These are phyloP conservation scores for Clavispora carvajalis DNA, from an alignment of 805 yeast genomes.

Conservation along the genomic window DNA sequence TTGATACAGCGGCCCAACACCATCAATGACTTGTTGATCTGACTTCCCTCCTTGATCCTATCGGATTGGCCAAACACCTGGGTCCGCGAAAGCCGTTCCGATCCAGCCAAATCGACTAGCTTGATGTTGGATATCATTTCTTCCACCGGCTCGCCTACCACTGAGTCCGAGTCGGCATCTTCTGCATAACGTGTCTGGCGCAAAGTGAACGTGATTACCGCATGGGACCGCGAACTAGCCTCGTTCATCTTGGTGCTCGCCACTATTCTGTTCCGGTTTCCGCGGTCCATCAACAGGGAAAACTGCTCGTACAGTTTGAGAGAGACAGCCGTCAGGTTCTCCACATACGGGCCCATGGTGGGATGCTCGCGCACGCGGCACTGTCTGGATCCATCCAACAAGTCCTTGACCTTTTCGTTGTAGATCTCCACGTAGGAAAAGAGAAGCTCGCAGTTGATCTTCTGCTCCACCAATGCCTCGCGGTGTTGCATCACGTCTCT, in stretches of 20 bases:
- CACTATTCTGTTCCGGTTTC: constrained; percentile 55
- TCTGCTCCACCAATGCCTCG: constrained; percentile 30
- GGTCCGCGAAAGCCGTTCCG: constrained; percentile 63
- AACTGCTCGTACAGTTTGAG: constrained; percentile 51
- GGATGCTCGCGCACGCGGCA: constrained; percentile 64
- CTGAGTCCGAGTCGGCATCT: constrained; percentile 5
- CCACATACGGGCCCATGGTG: constrained; percentile 66
- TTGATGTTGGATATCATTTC: constrained; percentile 56
- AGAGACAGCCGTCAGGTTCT: constrained; percentile 49
- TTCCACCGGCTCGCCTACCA: constrained; percentile 36
- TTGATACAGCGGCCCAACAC: constrained; percentile 69
- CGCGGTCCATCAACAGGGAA: constrained; percentile 40
- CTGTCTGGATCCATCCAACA: constrained; percentile 32
- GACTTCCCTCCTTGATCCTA: constrained; percentile 67
- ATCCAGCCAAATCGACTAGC: constrained; percentile 79
- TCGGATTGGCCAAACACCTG: constrained; percentile 51
- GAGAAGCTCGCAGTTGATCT: constrained; percentile 34
- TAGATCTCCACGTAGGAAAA: constrained; percentile 71
- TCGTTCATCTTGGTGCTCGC: constrained; percentile 74
- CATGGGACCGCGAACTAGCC: constrained; percentile 73
- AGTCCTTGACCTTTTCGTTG: constrained; percentile 70
- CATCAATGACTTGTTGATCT: constrained; percentile 72
- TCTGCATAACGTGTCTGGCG: constrained; percentile 49
- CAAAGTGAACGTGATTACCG: constrained; percentile 61
- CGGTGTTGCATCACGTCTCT: constrained; percentile 45